phyloP scores from a whole-genome alignment of 345 rosid species.

The Turnera subulata region DNA sequence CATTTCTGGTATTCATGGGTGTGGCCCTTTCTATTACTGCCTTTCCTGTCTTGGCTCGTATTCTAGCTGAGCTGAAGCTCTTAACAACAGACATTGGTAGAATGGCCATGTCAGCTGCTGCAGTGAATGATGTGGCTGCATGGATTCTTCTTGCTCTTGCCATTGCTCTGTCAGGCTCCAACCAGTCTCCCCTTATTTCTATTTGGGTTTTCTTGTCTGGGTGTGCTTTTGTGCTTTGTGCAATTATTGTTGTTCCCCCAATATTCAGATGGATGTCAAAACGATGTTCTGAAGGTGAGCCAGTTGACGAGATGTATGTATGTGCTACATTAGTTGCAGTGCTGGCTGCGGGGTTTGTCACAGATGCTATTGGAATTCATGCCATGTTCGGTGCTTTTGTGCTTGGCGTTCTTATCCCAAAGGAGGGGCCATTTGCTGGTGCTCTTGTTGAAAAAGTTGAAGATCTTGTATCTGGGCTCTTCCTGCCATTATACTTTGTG shows the following conservation, averaged over 20 bases:
- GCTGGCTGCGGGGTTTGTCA: constrained; percentile 53
- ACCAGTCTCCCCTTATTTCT: constrained; percentile 48
- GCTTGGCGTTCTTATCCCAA: constrained; percentile 59
- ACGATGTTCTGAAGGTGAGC: constrained; percentile 76
- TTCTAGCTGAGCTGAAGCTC: constrained; percentile 79
- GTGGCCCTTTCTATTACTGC: constrained; percentile 82
- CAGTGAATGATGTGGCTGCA: constrained; percentile 71
- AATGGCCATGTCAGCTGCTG: constrained; percentile 79
- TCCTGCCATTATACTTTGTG: constrained; percentile 71
- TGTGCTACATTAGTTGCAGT: constrained; percentile 56
- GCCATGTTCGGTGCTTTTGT: constrained; percentile 81
- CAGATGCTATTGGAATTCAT: constrained; percentile 73
- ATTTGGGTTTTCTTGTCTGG: constrained; percentile 73
- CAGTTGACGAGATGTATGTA: constrained; percentile 55
- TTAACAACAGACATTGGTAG: constrained; percentile 74
- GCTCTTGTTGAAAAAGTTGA: constrained; percentile 71
- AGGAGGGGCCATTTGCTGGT: constrained; percentile 65
- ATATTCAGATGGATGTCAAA: constrained; percentile 51
- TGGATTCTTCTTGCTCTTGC: constrained; percentile 88
- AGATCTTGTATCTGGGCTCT: constrained; percentile 72
- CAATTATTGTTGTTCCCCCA: constrained; percentile 35
- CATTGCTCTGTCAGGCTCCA: constrained; percentile 53
- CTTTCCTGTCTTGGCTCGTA: constrained; percentile 79
- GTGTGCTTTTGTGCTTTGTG: constrained; percentile 40
- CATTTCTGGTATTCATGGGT: constrained; percentile 83